These are phyloP conservation scores for Penicillium digitatum DNA, from an alignment of 2,329 filamentous ascomycete species.

Conservation along the genomic window DNA sequence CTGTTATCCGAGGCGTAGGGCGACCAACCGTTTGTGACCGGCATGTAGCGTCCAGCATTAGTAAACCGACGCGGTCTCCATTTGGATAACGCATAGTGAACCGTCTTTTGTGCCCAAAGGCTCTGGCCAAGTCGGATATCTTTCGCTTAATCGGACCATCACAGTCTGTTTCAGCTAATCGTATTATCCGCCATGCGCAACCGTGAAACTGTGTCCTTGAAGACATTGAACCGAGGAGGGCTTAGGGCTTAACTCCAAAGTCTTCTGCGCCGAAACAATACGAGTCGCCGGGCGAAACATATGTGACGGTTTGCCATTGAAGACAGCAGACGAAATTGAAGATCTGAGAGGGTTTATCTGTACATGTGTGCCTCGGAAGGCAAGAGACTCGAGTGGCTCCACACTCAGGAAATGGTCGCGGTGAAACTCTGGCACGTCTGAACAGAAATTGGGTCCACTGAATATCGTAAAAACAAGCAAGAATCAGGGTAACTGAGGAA, in stretches of 20 bases:
- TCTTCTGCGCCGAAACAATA: slow-evolving; percentile 55
- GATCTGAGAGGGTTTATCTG: slow-evolving; percentile 75
- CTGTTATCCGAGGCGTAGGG: slow-evolving; percentile 40
- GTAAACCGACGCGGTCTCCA: slow-evolving; percentile 52
- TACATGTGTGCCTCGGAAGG: slow-evolving; percentile 43
- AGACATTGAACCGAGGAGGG: slow-evolving; percentile 59
- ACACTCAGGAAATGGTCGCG: slow-evolving; percentile 14
- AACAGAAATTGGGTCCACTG: slow-evolving; percentile 17
- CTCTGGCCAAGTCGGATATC: slow-evolving; percentile 45
- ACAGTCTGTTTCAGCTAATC: slow-evolving; percentile 55
- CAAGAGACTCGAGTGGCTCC: slow-evolving; percentile 38
- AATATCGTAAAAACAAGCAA: slow-evolving; percentile 6
- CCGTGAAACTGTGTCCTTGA: slow-evolving; percentile 59
- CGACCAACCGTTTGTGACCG: slow-evolving; percentile 60
- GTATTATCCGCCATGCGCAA: slow-evolving; percentile 62
- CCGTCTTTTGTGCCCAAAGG: slow-evolving; percentile 41
- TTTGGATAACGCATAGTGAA: slow-evolving; percentile 44
- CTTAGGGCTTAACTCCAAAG: slow-evolving; percentile 97
- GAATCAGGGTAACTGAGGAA: not conserved
- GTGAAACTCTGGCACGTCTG: slow-evolving; percentile 11
- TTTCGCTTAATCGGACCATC: slow-evolving; percentile 34
- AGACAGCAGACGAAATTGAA: slow-evolving; percentile 60
- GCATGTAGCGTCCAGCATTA: slow-evolving; percentile 55
- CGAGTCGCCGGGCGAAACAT: slow-evolving; percentile 31
- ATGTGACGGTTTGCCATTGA: slow-evolving; percentile 38